These are phyloP conservation scores for Lachnum nothofagi DNA, from an alignment of 2,329 filamentous ascomycete genomes.

Conservation along the genomic window DNA sequence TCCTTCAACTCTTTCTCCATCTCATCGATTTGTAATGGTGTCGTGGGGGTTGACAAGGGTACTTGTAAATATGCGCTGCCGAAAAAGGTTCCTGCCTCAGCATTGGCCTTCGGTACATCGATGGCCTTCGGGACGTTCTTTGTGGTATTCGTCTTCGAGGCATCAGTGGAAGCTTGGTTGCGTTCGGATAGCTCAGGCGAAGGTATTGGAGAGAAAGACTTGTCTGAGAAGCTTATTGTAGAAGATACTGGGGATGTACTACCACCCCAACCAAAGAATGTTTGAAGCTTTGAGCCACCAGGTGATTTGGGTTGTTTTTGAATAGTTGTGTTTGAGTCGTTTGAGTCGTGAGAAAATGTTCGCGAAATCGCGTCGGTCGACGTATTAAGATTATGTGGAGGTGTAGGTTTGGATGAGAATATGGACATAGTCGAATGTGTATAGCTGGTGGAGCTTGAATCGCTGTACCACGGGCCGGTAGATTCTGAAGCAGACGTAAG, in stretches of 20 bases:
- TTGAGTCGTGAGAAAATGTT: slow-evolving; percentile 26
- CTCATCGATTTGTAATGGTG: slow-evolving; percentile 64
- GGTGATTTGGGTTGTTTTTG: slow-evolving; percentile 43
- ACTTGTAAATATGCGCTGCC: slow-evolving; percentile 28
- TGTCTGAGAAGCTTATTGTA: slow-evolving; percentile 56
- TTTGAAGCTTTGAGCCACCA: slow-evolving; percentile 49
- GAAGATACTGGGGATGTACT: slow-evolving; percentile 51
- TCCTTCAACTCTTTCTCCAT: slow-evolving; percentile 92
- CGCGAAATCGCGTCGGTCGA: slow-evolving; percentile 20
- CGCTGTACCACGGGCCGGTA: slow-evolving; percentile 28
- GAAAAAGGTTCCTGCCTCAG: slow-evolving; percentile 38
- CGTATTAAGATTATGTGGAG: slow-evolving; percentile 27
- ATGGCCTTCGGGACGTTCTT: slow-evolving; percentile 35
- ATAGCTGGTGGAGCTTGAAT: slow-evolving; percentile 24
- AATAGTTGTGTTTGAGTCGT: slow-evolving; percentile 25
- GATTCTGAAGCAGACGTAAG: slow-evolving; percentile 28
- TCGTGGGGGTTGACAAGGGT: slow-evolving; percentile 33
- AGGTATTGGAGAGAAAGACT: slow-evolving; percentile 52
- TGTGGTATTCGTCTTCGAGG: slow-evolving; percentile 17
- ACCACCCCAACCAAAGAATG: slow-evolving; percentile 63
- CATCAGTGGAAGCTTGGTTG: slow-evolving; percentile 27
- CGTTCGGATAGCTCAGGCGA: slow-evolving; percentile 45
- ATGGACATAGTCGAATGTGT: slow-evolving; percentile 33
- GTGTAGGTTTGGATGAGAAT: slow-evolving; percentile 32
- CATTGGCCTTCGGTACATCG: slow-evolving; percentile 33